A percentile compares a stretch with the other conserved stretches of the same genome.
phyloP scores from a whole-genome alignment of 2,329 filamentous ascomycete genomes.

The Fusarium heterosporum region DNA sequence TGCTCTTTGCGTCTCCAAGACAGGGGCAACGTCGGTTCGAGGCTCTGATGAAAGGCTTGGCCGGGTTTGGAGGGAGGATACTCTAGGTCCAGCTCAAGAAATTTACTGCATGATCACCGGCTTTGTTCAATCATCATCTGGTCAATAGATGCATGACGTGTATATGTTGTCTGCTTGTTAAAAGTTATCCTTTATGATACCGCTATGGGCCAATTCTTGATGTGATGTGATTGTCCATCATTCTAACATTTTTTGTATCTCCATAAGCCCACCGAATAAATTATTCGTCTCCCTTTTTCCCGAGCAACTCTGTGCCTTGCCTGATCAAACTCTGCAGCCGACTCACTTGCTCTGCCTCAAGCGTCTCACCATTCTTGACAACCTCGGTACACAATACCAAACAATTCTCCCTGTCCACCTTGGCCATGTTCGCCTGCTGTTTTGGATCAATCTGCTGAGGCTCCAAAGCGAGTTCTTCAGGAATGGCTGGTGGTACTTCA shows the following conservation, averaged over 20 bases:
- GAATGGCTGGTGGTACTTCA: slow-evolving; percentile 31
- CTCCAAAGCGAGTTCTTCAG: slow-evolving; percentile 56
- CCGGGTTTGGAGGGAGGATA: slow-evolving; percentile 53
- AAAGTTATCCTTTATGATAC: slow-evolving; percentile 39
- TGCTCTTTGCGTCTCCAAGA: slow-evolving; percentile 57
- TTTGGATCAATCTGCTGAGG: slow-evolving; percentile 61
- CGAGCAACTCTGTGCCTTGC: slow-evolving; percentile 61
- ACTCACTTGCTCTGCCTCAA: slow-evolving; percentile 55
- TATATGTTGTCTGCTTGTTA: slow-evolving; percentile 35
- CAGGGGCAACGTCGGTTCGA: slow-evolving; percentile 55
- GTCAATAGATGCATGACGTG: slow-evolving; percentile 48
- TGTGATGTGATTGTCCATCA: slow-evolving; percentile 9
- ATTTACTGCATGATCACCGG: slow-evolving; percentile 57
- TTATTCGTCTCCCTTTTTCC: slow-evolving; percentile 42
- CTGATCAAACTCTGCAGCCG: slow-evolving; percentile 63
- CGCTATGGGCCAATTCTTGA: not conserved
- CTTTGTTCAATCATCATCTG: slow-evolving; percentile 51
- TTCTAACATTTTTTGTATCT: not conserved
- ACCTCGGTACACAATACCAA: slow-evolving; percentile 69
- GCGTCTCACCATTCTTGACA: slow-evolving; percentile 56
- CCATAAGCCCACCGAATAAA: not conserved
- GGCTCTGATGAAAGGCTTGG: slow-evolving; percentile 53
- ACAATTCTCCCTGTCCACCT: slow-evolving; percentile 70
- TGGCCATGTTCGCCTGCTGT: slow-evolving; percentile 59
- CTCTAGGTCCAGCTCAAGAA: slow-evolving; percentile 57